Base-by-base conservation (phyloP, 371 early-diverging fungal genomes). In the Zychaea mexicana region DNA sequence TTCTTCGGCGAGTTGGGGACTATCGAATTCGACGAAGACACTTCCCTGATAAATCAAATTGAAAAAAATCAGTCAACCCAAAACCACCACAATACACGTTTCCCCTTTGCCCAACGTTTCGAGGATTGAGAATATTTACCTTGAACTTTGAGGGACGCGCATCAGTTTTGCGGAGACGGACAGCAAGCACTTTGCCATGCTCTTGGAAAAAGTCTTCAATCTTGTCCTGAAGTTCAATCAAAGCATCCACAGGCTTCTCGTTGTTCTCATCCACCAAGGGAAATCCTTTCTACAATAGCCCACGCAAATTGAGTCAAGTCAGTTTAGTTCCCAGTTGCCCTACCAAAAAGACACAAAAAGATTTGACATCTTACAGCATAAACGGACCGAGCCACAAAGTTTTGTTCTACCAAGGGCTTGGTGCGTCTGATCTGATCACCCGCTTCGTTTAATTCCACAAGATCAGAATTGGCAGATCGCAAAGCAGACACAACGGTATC, bases 151-250 rank as follows among this genome's bases (percentile, higher is more conserved):
- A 76, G 13, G 68, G 78, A 47, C 71, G 71, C 9, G 74, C 79
- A 31, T 79, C 66, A 52, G 75, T 76, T 62, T 89, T 86, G 65
- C 89, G 85, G 70, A 90, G 72, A 67, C 91, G 87, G 46, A 88
- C 75, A 71, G 79, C 68, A 59, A 76, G 69, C 19, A 88, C 85
- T 36, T 80, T 74, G 45, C 82, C 90, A 22, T 74, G 65, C 54
- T 74, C 39, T 33, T 62, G 45, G 38, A 90, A 90, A 62, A 73
- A 76, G 64, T 83, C 82, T 42, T 87, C 86, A 52, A 87, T 67
- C 62, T 87, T 78, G 47, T 87, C 80, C 64, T 87, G 87, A n/a
- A 83, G 69, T 1, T 77, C 66, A 30, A 84, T 76, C 7, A 79
- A 66, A 47, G 70, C 77, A 8, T 80, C 85, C 17, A 42, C 26